Evolutionary conservation across 2,329 filamentous ascomycete genomes (phyloP).

Genomic region (Plenodomus lindquistii): DNA sequence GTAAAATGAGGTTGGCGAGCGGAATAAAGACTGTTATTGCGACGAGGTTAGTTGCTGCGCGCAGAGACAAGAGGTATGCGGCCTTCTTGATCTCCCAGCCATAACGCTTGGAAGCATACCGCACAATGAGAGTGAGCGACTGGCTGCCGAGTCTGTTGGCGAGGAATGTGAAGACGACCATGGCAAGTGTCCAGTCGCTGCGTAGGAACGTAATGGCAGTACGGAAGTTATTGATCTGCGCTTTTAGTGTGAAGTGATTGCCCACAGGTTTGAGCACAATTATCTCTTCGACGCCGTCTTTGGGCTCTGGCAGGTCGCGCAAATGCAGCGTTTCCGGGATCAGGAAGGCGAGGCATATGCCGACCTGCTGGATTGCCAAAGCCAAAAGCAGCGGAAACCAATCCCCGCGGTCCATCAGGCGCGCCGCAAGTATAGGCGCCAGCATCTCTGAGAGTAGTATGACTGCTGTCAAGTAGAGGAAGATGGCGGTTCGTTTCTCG

Average conservation of each 20-base stretch:
- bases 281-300: slow-evolving; percentile 13
- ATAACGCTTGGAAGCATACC: slow-evolving; percentile 58
- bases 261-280: slow-evolving; percentile 22
- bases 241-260: slow-evolving; percentile 26
- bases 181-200: slow-evolving; percentile 47
- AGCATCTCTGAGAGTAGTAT: slow-evolving; percentile 40
- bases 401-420: slow-evolving; percentile 38
- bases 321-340: slow-evolving; percentile 42
- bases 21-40: slow-evolving; percentile 54
- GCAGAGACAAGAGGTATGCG: slow-evolving; percentile 50
- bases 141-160: slow-evolving; percentile 55
- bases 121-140: slow-evolving; percentile 52
- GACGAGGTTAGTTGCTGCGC: slow-evolving; percentile 53
- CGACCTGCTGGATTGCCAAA: slow-evolving; percentile 31
- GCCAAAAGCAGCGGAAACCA: slow-evolving; percentile 40
- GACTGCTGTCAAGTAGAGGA: slow-evolving; percentile 32
- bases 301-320: slow-evolving; percentile 35
- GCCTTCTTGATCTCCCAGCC: slow-evolving; percentile 52
- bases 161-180: slow-evolving; percentile 51
- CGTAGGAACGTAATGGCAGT: slow-evolving; percentile 47
- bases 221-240: slow-evolving; percentile 40
- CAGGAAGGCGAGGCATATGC: slow-evolving; percentile 30
- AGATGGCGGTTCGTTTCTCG: slow-evolving; percentile 45
- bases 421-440: slow-evolving; percentile 38
- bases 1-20: slow-evolving; percentile 44